phyloP scores from a whole-genome alignment of 331 rosid species.

The Dryas integrifolia region DNA sequence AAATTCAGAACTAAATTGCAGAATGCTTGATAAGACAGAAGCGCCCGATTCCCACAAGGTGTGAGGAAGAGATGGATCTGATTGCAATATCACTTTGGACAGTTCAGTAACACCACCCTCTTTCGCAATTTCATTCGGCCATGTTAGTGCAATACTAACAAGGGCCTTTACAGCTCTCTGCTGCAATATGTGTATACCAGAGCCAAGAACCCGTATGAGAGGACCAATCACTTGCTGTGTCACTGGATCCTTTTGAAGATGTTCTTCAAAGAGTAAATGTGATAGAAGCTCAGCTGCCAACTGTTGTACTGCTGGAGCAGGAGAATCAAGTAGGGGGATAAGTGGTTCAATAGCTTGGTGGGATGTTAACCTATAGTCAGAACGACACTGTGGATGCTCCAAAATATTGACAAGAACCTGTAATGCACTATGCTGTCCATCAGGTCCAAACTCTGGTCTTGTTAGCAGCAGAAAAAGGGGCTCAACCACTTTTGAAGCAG shows the following conservation, averaged over 20 bases:
- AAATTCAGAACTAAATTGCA: slow-evolving; percentile 95
- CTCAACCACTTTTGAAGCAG: slow-evolving; percentile 88
- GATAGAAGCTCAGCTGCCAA: slow-evolving; percentile 97
- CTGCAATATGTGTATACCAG: slow-evolving; percentile 89
- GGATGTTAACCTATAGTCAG: slow-evolving; percentile 71
- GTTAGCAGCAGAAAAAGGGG: slow-evolving; percentile 81
- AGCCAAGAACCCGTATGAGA: slow-evolving; percentile 78
- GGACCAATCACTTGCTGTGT: slow-evolving; percentile 92
- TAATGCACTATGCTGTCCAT: slow-evolving; percentile 91
- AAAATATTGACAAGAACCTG: slow-evolving; percentile 96
- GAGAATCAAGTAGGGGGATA: slow-evolving; percentile 86
- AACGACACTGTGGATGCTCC: slow-evolving; percentile 95
- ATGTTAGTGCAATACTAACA: slow-evolving; percentile 78
- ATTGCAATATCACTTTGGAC: slow-evolving; percentile 87
- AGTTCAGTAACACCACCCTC: slow-evolving; percentile 89
- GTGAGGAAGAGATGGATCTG: slow-evolving; percentile 94
- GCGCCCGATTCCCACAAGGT: slow-evolving; percentile 98
- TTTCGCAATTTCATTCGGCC: slow-evolving; percentile 98
- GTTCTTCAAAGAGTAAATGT: slow-evolving; percentile 84
- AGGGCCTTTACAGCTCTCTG: slow-evolving; percentile 99
- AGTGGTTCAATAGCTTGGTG: slow-evolving; percentile 90
- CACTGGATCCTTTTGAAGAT: slow-evolving; percentile 82
- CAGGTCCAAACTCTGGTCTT: slow-evolving; percentile 84
- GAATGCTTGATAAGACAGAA: slow-evolving; percentile 79
- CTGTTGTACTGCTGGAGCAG: slow-evolving; percentile 91